phyloP scores from a whole-genome alignment of 1,284 basidiomycete genomes.

The Abortiporus biennis region DNA sequence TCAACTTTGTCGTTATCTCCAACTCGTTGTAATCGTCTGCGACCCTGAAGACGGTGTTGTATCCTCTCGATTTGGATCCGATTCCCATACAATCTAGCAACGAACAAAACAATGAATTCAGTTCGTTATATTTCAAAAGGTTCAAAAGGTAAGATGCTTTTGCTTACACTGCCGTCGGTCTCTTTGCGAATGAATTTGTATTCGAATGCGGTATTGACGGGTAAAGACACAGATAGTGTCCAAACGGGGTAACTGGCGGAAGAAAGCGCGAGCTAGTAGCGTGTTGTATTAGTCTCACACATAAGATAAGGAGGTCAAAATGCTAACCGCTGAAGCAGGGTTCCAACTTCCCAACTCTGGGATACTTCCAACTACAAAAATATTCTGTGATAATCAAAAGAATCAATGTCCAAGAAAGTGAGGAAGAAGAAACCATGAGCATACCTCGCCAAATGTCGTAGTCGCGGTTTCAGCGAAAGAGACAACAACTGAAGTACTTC shows the following conservation, averaged over 20 bases:
- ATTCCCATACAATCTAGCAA: conserved; percentile 46
- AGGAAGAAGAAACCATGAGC: conserved; percentile 11
- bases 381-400: conserved; percentile 34
- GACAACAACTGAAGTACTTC: conserved; percentile 30
- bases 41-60: conserved; percentile 36
- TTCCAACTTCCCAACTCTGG: conserved; percentile 48
- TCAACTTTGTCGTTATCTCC: too few relatives aligned
- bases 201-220: conserved; percentile 41
- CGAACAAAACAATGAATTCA: too few relatives aligned
- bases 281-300: not conserved
- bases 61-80: conserved; percentile 47
- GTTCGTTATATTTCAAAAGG: too few relatives aligned
- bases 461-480: conserved; percentile 48
- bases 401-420: too few relatives aligned
- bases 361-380: conserved; percentile 52
- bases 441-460: conserved; percentile 50
- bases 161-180: conserved; percentile 44
- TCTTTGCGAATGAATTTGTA: conserved; percentile 61
- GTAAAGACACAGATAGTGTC: conserved; percentile 43
- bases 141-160: too few relatives aligned
- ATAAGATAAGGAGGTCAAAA: conserved; percentile 1
- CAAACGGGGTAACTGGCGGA: conserved; percentile 51
- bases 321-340: conserved; percentile 37
- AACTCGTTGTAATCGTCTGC: conserved; percentile 19
- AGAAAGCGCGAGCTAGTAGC: conserved; percentile 43